These are phyloP conservation scores for Brassica balearica DNA, from an alignment of 441 rosid species.

Conservation along the genomic window DNA sequence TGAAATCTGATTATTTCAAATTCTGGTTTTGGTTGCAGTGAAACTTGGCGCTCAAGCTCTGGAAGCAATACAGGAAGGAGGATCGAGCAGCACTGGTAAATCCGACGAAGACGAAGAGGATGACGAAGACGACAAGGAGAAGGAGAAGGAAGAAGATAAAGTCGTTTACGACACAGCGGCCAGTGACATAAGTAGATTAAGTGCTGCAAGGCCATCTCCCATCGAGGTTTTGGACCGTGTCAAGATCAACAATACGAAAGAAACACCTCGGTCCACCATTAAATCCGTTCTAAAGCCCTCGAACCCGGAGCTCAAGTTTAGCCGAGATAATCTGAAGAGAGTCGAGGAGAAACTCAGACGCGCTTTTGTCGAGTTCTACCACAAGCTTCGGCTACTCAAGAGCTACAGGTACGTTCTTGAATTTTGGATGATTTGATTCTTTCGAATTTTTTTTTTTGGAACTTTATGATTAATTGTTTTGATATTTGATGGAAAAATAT, in stretches of 20 bases:
- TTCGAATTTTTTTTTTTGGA: not conserved
- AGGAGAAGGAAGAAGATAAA: conserved; percentile 15
- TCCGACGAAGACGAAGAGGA: conserved; percentile 39
- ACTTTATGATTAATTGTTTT: not conserved
- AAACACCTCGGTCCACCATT: conserved; percentile 52
- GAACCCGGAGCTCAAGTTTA: conserved; percentile 45
- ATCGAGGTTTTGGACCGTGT: conserved; percentile 52
- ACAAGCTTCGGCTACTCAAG: conserved; percentile 60
- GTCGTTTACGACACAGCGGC: not conserved
- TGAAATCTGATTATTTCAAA: not conserved
- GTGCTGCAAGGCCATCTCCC: conserved; percentile 46
- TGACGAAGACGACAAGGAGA: too few relatives aligned
- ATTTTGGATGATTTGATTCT: not conserved
- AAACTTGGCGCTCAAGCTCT: conserved; percentile 41
- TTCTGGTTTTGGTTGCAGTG: conserved; percentile 24
- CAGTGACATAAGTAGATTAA: conserved; percentile 15
- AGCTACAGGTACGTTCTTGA: conserved; percentile 38
- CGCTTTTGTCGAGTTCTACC: conserved; percentile 53
- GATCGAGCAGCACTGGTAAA: conserved; percentile 47
- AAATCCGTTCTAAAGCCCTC: conserved; percentile 43
- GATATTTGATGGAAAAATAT: not conserved
- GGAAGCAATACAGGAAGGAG: conserved; percentile 63
- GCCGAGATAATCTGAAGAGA: conserved; percentile 47
- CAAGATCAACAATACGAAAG: conserved; percentile 41
- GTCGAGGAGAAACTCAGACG: conserved; percentile 47